Conservation (phyloP, 2,329 filamentous ascomycete species). For the Phoma herbarum region DNA sequence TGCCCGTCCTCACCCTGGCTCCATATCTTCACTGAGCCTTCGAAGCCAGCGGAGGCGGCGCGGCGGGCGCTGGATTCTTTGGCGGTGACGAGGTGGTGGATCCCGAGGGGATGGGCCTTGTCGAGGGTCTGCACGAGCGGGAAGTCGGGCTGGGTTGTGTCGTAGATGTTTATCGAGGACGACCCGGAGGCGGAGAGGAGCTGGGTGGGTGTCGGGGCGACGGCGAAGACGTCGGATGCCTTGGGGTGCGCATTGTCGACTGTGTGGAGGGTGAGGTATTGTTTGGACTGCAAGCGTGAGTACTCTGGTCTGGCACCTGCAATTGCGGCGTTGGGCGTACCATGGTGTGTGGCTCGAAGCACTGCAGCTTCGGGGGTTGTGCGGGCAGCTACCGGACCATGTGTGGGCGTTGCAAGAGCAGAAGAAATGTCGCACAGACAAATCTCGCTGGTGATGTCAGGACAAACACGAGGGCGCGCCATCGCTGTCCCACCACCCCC, state of each 20-base stretch:
- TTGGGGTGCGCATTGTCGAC: conserved; percentile 82
- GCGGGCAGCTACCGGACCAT: background rate
- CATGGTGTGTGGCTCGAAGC: conserved; percentile 7
- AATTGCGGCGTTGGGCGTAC: conserved; percentile 1
- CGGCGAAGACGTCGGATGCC: conserved; percentile 78
- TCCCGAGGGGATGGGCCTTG: conserved; percentile 84
- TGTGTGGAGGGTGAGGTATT: conserved; percentile 94
- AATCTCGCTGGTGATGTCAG: conserved; percentile 37
- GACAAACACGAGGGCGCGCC: conserved; percentile 44
- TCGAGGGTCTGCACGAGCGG: conserved; percentile 81
- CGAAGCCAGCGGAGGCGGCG: conserved; percentile 87
- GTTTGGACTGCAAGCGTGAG: conserved; percentile 77
- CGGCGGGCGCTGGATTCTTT: conserved; percentile 67
- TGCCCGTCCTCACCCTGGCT: conserved; percentile 60
- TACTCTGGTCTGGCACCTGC: background rate
- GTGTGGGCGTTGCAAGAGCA: background rate
- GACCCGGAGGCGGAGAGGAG: conserved; percentile 87
- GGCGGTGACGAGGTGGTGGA: conserved; percentile 84
- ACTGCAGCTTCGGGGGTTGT: conserved; percentile 2
- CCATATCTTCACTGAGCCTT: conserved; percentile 89
- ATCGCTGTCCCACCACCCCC: conserved; percentile 37
- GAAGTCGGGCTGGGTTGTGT: conserved; percentile 74
- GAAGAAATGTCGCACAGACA: conserved; percentile 6
- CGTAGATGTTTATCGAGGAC: conserved; percentile 82
- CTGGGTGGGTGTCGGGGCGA: conserved; percentile 76